Conservation (phyloP, 2,329 filamentous ascomycete species). For the Cladophialophora yegresii region DNA sequence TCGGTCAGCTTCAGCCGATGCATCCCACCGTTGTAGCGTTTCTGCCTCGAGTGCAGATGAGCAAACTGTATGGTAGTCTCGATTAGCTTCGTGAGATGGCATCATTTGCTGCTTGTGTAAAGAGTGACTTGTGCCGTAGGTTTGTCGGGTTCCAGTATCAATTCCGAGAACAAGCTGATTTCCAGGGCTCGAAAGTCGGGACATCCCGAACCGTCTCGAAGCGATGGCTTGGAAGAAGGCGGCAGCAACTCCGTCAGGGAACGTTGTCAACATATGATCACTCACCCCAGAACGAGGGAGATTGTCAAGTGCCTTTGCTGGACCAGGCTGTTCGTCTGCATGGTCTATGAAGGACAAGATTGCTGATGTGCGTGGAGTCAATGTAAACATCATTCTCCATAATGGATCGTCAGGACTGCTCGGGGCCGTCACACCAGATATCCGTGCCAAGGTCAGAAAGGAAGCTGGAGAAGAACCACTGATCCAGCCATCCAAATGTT, state of each 20-base stretch:
- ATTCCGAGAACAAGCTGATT: slow-evolving; percentile 1
- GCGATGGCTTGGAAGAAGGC: slow-evolving; percentile 81
- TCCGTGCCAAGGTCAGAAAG: slow-evolving; percentile 56
- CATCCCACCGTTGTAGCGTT: slow-evolving; percentile 64
- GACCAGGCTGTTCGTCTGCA: background rate
- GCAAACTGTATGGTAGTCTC: slow-evolving; percentile 79
- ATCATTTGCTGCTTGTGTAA: slow-evolving; percentile 14
- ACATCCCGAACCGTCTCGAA: slow-evolving; percentile 16
- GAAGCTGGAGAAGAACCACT: slow-evolving; percentile 39
- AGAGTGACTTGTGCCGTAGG: slow-evolving; percentile 2
- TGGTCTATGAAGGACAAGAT: slow-evolving; percentile 21
- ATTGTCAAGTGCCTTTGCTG: slow-evolving; percentile 14
- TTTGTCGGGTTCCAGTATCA: background rate
- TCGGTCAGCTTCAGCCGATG: slow-evolving; percentile 79
- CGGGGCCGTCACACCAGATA: slow-evolving; percentile 42
- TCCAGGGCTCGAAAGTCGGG: background rate
- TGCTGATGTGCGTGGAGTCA: slow-evolving; percentile 28
- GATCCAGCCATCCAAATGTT: slow-evolving; percentile 48
- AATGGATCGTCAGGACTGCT: slow-evolving; percentile 8
- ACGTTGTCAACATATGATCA: slow-evolving; percentile 68
- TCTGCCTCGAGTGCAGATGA: slow-evolving; percentile 52
- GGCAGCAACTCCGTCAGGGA: slow-evolving; percentile 80
- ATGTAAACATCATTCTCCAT: slow-evolving; percentile 9
- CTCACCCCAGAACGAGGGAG: slow-evolving; percentile 60
- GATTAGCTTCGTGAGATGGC: slow-evolving; percentile 60